Evolutionary conservation across 768 basidiomycete genomes (phyloP), one percentile per base, ranked within the genome.

Genomic region (Coprinopsis cinerea): DNA sequence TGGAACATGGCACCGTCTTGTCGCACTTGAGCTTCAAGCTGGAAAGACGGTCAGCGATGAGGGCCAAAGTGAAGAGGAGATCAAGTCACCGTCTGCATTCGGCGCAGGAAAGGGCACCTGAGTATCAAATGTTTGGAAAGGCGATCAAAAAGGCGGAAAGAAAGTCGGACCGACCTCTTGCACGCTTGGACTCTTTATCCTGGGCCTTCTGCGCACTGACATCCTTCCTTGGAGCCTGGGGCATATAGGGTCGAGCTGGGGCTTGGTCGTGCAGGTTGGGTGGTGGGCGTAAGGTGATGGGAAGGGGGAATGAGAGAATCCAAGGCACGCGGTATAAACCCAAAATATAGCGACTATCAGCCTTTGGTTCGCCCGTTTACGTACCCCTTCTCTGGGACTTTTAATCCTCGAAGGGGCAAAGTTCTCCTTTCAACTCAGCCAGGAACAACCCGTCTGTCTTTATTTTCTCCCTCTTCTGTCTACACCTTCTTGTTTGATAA

Each of bases 21-120:
- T 88, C 83, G 63, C 86, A 88, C 63, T 83, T 85, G 37, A 85
- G 61, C 59, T 85, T 85, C 34, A 86, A 70, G 24, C 83, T 83
- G 56, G 4, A 28, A 28, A 45, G 5, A 27, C 13, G 39, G n/a
- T 34, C 37, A 22, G 32, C 27, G 40, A 32, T 46, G 30, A 27
- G 2, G 23, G 35, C 40, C 25, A 51, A 23, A 39, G 47, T 11
- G 43, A 53, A 42, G 18, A 45, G 25, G 7, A 7, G 39, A 43
- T 36, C 5, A 17, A 62, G 65, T 47, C 50, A 81, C 81, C 82
- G 71, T 59, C 82, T 67, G 59, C 82, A 84, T 61, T 83, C 82
- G 2, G 82, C 82, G 60, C 82, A 83, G 3, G 75, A 77, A 46
- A 77, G 64, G 15, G 75, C 73, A 47, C 76, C 77, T 75, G 51